phyloP scores from a whole-genome alignment of 805 yeast species.

The Clavispora phyllophila region DNA sequence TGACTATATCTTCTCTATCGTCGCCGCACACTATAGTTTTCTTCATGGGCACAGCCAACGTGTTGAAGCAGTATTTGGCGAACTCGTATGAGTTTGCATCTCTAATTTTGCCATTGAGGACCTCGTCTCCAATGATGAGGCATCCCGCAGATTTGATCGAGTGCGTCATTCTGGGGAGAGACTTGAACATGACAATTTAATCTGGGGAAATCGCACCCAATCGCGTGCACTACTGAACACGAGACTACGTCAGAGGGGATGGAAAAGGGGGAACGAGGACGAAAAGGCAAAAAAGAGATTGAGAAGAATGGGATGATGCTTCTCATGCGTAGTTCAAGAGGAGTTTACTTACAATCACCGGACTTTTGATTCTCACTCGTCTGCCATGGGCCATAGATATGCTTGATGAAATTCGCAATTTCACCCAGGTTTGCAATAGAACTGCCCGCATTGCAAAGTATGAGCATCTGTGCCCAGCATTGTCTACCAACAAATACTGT shows the following conservation, averaged over 20 bases:
- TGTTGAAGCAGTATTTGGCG: slow-evolving; percentile 62
- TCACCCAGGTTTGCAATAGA: no score
- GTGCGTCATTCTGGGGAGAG: slow-evolving; percentile 10
- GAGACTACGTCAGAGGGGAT: background rate
- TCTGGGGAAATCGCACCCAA: background rate
- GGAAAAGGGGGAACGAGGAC: background rate
- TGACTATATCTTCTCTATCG: slow-evolving; percentile 58
- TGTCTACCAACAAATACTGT: no score
- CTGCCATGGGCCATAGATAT: no score
- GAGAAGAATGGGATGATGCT: no score
- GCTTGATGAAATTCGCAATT: no score
- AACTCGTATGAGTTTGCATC: slow-evolving; percentile 75
- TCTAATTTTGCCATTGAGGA: slow-evolving; percentile 75
- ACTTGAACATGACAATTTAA: background rate
- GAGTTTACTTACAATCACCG: no score
- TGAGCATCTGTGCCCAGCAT: no score
- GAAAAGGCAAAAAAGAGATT: background rate
- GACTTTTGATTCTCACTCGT: no score
- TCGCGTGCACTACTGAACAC: background rate
- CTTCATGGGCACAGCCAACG: slow-evolving; percentile 59
- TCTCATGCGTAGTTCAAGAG: no score
- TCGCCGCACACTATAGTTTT: slow-evolving; percentile 75
- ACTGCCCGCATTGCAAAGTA: no score
- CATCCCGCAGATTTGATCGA: slow-evolving; percentile 41
- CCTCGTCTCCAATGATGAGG: slow-evolving; percentile 80